Percentiles rank a stretch among this genome's conserved stretches.
phyloP scores from a whole-genome alignment of 2,329 filamentous ascomycete species.

The Exophiala bonariae region DNA sequence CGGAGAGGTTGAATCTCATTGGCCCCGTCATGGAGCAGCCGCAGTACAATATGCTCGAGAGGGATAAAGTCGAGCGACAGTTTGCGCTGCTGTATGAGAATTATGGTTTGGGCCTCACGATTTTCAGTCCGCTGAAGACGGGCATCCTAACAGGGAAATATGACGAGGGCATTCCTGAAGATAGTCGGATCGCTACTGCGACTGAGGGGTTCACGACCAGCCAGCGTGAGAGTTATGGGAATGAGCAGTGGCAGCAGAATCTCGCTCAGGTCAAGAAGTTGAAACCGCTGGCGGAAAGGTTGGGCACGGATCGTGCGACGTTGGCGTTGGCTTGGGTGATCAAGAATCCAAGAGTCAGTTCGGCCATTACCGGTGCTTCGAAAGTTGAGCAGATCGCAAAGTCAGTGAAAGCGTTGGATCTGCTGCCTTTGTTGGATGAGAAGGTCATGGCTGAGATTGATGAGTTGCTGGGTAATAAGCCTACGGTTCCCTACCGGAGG shows the following conservation, averaged over 20 bases:
- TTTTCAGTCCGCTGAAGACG: constrained; percentile 61
- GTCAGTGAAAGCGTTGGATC: constrained; percentile 43
- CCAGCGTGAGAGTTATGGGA: constrained; percentile 43
- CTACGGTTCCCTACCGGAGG: constrained; percentile 8
- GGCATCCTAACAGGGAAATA: constrained; percentile 70
- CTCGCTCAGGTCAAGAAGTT: constrained; percentile 60
- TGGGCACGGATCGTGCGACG: constrained; percentile 61
- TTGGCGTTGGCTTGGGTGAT: constrained; percentile 61
- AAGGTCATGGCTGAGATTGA: constrained; percentile 51
- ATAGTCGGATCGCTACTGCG: constrained; percentile 59
- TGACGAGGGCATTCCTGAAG: constrained; percentile 61
- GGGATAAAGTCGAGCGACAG: constrained; percentile 63
- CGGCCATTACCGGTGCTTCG: constrained; percentile 42
- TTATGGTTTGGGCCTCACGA: constrained; percentile 62
- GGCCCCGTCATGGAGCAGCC: constrained; percentile 68
- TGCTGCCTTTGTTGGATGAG: constrained; percentile 44
- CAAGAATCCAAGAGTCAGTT: constrained; percentile 58
- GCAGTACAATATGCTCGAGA: constrained; percentile 64
- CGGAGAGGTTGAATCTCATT: constrained; percentile 61
- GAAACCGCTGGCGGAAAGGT: constrained; percentile 61
- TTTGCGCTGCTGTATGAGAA: constrained; percentile 62
- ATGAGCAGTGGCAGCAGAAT: constrained; percentile 42
- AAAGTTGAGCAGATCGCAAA: constrained; percentile 42
- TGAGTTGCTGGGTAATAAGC: constrained; percentile 35
- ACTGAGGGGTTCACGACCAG: constrained; percentile 57